These are phyloP conservation scores for Globisporangium spinosum DNA, from an alignment of 352 stramenopile genomes.

Conservation along the genomic window DNA sequence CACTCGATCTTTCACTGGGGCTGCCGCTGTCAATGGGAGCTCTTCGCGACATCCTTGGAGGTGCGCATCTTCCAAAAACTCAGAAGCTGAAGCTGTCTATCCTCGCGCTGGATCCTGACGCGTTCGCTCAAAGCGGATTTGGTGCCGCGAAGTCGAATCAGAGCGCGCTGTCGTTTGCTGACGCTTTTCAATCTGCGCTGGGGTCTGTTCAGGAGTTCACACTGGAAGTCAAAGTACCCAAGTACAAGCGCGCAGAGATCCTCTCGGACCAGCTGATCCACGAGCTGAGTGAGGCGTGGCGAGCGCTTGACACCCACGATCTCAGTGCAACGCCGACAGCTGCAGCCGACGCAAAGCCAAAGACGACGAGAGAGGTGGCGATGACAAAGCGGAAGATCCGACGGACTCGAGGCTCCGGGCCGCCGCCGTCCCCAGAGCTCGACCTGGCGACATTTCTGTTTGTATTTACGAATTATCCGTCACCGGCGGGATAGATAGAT, in stretches of 20 bases:
- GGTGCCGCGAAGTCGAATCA: not conserved
- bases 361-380: conserved; percentile 22
- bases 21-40: conserved; percentile 21
- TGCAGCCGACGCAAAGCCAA: not conserved
- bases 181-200: conserved; percentile 11
- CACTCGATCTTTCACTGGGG: conserved; percentile 31
- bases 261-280: conserved; percentile 19
- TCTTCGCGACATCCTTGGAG: conserved; percentile 19
- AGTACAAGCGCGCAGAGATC: conserved; percentile 9
- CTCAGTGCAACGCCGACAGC: not conserved
- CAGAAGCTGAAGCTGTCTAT: conserved; percentile 27
- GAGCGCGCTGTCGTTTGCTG: conserved; percentile 9
- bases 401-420: conserved; percentile 11
- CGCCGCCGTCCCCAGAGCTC: not conserved
- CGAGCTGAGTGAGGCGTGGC: conserved; percentile 24
- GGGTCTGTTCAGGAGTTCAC: conserved; percentile 15
- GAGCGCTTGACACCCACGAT: conserved; percentile 11
- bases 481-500: conserved; percentile 7
- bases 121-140: not conserved
- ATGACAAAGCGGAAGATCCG: conserved; percentile 34
- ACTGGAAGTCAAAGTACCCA: conserved; percentile 16
- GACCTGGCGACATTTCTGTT: conserved; percentile 30
- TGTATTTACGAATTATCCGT: conserved; percentile 23
- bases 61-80: conserved; percentile 19
- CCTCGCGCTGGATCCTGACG: conserved; percentile 4